These are phyloP conservation scores for Nakazawaea ambrosiae DNA, from an alignment of 805 yeast species.

Conservation along the genomic window DNA sequence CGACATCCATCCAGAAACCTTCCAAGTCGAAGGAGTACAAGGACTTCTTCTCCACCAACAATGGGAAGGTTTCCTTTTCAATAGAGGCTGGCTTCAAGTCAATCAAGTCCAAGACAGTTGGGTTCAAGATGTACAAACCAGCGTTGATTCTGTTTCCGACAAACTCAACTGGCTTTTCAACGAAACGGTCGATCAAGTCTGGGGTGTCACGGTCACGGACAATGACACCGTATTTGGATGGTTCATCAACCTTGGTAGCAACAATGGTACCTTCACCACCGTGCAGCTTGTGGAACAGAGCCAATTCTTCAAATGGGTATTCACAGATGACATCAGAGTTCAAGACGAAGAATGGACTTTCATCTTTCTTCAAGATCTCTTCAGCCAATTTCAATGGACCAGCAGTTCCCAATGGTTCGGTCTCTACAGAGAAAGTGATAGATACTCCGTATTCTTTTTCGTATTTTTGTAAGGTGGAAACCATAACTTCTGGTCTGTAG, in stretches of 20 bases:
- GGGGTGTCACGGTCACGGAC: constrained; percentile 95
- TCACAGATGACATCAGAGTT: constrained; percentile 99
- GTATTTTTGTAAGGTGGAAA: constrained; percentile 86
- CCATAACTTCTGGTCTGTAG: constrained; percentile 99
- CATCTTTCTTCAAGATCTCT: constrained; percentile 86
- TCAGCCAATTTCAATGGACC: constrained; percentile 99
- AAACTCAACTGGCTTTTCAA: constrained; percentile 98
- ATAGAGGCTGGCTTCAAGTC: constrained; percentile 98
- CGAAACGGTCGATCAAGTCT: constrained; percentile 95
- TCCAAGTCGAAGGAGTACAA: constrained; percentile 95
- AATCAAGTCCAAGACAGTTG: constrained; percentile 91
- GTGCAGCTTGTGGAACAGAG: constrained; percentile 87
- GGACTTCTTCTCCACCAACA: constrained; percentile 79
- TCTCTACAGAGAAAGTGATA: constrained; percentile 96
- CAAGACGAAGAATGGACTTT: constrained; percentile 93
- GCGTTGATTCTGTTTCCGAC: constrained; percentile 99
- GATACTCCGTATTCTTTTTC: constrained; percentile 90
- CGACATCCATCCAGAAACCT: constrained; percentile 99
- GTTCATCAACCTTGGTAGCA: constrained; percentile 99
- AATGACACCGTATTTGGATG: constrained; percentile 98
- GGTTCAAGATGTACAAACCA: constrained; percentile 97
- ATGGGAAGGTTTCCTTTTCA: constrained; percentile 99
- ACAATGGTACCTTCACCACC: constrained; percentile 98
- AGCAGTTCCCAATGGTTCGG: constrained; percentile 99
- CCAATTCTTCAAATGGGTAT: constrained; percentile 92